A percentile compares a stretch with the other conserved stretches of the same genome.
Conservation (phyloP, 805 yeast species). For the Starmera pachycereana region DNA sequence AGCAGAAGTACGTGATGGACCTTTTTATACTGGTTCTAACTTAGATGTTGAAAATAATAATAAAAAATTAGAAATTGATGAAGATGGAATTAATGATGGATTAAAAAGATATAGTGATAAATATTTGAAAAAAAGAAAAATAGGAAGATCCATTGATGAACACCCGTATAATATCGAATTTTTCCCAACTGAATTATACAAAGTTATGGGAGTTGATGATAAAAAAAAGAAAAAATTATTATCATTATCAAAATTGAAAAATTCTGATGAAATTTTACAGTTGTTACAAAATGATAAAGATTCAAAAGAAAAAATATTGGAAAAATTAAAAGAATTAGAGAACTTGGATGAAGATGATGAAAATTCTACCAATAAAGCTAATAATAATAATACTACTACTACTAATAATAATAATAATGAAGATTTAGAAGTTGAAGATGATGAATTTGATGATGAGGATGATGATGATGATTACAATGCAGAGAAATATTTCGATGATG, state of each 20-base stretch:
- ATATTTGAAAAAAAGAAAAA: conserved; percentile 59
- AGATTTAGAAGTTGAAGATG: conserved; percentile 39
- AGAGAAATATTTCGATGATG: conserved; percentile 54
- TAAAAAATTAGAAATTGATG: conserved; percentile 21
- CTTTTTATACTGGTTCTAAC: conserved; percentile 53
- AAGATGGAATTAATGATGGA: conserved; percentile 48
- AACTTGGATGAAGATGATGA: conserved; percentile 36
- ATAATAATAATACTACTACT: too few relatives aligned
- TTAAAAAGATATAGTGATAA: conserved; percentile 75
- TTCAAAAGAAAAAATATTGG: conserved; percentile 28
- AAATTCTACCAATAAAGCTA: conserved; percentile 14
- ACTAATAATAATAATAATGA: conserved; percentile 4
- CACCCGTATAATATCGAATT: conserved; percentile 64
- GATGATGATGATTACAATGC: conserved; percentile 59
- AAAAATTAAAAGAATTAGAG: conserved; percentile 37
- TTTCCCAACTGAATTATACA: conserved; percentile 70
- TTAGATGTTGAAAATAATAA: conserved; percentile 20
- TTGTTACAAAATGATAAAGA: conserved; percentile 15
- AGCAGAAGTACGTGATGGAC: conserved; percentile 48
- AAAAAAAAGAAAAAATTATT: conserved; percentile 40
- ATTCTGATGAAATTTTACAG: conserved; percentile 14
- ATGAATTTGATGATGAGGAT: conserved; percentile 44
- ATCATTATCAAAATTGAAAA: conserved; percentile 27
- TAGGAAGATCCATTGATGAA: conserved; percentile 64
- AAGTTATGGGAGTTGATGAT: conserved; percentile 55